Percentiles rank a stretch among this genome's conserved stretches.
These are phyloP conservation scores for Chloropicon primus DNA, from an alignment of 139 green algal genomes.

Conservation along the genomic window DNA sequence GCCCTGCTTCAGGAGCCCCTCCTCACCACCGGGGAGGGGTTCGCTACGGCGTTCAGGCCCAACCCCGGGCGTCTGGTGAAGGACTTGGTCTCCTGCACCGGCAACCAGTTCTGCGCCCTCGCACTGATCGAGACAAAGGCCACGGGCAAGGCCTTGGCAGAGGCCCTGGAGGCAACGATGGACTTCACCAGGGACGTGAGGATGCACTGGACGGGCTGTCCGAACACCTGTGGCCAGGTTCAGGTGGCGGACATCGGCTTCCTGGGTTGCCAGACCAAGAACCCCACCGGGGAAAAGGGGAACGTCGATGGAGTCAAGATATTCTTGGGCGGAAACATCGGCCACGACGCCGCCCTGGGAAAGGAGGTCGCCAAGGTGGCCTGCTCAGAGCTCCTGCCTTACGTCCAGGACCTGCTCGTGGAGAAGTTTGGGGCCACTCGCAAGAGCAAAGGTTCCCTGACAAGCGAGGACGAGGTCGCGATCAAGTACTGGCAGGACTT, in stretches of 20 bases:
- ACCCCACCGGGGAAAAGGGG: constrained; percentile 39
- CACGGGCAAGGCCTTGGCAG: constrained; percentile 47
- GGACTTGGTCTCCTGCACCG: constrained; percentile 77
- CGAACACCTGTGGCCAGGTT: constrained; percentile 89
- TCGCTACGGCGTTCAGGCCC: constrained; percentile 7
- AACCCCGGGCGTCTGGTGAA: constrained; percentile 25
- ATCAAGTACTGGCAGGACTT: background rate
- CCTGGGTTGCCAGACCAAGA: constrained; percentile 28
- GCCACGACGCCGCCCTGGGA: constrained; percentile 27
- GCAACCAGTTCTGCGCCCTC: constrained; percentile 90
- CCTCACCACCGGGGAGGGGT: constrained; percentile 30
- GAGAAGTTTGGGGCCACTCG: background rate
- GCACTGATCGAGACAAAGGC: constrained; percentile 93
- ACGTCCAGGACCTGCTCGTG: background rate
- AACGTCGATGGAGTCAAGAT: constrained; percentile 87
- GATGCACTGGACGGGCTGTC: constrained; percentile 97
- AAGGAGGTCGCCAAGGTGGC: constrained; percentile 1
- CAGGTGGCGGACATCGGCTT: constrained; percentile 26
- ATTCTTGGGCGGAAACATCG: constrained; percentile 61
- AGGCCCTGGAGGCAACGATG: constrained; percentile 70
- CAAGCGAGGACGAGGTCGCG: background rate
- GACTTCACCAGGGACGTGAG: constrained; percentile 60
- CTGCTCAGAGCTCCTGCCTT: constrained; percentile 2
- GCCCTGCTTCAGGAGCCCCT: constrained; percentile 76
- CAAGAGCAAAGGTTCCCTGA: background rate